These are phyloP conservation scores for Scheffersomyces parashehatae DNA, from an alignment of 1,139 yeast genomes.

Conservation along the genomic window DNA sequence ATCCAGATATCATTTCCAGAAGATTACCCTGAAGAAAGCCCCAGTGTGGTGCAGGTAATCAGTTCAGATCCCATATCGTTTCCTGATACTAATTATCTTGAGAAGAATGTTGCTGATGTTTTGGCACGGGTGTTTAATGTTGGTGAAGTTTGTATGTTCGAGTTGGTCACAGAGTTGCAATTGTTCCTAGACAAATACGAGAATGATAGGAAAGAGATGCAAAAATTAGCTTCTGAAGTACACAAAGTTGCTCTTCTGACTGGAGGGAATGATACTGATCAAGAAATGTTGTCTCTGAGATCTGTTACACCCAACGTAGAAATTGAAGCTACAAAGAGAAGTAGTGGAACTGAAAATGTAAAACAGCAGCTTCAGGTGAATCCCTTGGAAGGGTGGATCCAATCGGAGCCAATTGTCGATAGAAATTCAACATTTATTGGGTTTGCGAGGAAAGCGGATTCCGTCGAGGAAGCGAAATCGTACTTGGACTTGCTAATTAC, in stretches of 20 bases:
- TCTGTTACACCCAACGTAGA: background rate
- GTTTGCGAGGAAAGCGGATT: conserved; percentile 59
- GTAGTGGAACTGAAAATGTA: conserved; percentile 1
- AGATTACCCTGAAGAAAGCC: conserved; percentile 65
- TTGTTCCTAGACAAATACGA: conserved; percentile 43
- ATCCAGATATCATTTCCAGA: conserved; percentile 70
- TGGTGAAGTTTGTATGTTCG: conserved; percentile 80
- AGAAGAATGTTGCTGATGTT: conserved; percentile 45
- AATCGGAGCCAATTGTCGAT: conserved; percentile 76
- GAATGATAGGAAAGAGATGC: conserved; percentile 12
- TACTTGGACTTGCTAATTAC: conserved; percentile 52
- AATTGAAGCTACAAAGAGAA: background rate
- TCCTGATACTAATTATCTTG: conserved; percentile 46
- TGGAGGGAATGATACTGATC: background rate
- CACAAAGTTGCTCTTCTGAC: background rate
- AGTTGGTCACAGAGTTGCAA: conserved; percentile 67
- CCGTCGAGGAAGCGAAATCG: conserved; percentile 64
- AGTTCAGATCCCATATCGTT: conserved; percentile 31
- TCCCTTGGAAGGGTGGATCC: conserved; percentile 68
- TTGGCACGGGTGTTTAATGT: conserved; percentile 48
- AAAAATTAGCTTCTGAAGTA: background rate
- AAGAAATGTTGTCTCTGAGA: background rate
- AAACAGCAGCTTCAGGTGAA: conserved; percentile 21
- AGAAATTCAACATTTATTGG: conserved; percentile 87
- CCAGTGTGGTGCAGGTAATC: conserved; percentile 55